These are phyloP conservation scores for Purshia tridentata DNA, from an alignment of 306 rosid genomes.

Conservation along the genomic window DNA sequence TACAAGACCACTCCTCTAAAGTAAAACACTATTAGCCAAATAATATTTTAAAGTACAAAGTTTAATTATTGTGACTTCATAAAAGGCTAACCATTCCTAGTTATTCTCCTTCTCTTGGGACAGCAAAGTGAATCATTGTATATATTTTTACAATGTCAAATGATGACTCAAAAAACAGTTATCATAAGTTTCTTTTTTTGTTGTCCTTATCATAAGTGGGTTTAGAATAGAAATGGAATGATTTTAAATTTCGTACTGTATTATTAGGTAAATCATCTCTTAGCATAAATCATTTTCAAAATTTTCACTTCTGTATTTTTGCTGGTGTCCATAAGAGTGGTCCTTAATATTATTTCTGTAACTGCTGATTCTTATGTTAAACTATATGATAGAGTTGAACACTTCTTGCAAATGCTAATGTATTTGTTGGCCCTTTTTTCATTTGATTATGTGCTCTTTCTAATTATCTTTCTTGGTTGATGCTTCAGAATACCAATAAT, in stretches of 20 bases:
- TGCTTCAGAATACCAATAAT: conserved; percentile 52
- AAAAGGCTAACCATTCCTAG: background rate
- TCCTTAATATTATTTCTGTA: background rate
- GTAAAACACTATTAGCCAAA: background rate
- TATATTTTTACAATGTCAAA: background rate
- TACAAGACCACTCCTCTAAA: background rate
- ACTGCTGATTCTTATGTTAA: background rate
- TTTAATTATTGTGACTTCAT: background rate
- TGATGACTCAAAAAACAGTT: background rate
- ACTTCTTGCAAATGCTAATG: background rate
- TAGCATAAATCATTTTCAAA: background rate
- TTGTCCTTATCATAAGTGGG: too few species aligned
- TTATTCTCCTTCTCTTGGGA: background rate
- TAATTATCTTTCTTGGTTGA: conserved; percentile 22
- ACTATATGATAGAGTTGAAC: background rate
- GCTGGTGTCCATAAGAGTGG: background rate
- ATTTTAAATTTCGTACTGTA: background rate
- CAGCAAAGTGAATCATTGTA: background rate
- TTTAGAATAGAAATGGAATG: background rate
- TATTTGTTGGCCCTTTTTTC: background rate
- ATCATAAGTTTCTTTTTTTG: background rate
- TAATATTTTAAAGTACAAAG: background rate
- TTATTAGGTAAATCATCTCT: background rate
- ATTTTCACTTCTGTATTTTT: background rate
- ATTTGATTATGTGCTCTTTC: background rate